Conservation (phyloP, 305 asterid genomes). For the Solanum hybrid region DNA sequence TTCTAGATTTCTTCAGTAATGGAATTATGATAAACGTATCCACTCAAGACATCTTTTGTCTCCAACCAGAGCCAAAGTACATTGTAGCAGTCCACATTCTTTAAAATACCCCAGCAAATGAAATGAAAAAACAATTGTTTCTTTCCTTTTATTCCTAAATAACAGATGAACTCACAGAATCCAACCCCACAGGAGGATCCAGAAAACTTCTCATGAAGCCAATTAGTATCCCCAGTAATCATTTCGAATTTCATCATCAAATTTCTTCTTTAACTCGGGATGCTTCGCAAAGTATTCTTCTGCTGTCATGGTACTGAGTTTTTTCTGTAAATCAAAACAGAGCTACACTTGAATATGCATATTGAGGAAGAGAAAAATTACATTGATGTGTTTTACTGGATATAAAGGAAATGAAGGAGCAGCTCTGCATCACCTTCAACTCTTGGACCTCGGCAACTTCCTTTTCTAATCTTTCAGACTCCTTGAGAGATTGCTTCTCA, state of each 20-base stretch:
- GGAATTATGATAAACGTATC: not conserved
- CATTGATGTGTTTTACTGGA: not conserved
- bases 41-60: slow-evolving; percentile 2
- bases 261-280: slow-evolving; percentile 93
- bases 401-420: not conserved
- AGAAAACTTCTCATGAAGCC: slow-evolving; percentile 10
- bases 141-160: slow-evolving; percentile 38
- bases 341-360: not conserved
- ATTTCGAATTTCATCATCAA: slow-evolving; percentile 90
- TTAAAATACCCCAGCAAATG: slow-evolving; percentile 12
- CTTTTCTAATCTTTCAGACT: slow-evolving; percentile 80
- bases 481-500: slow-evolving; percentile 68
- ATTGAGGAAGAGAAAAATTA: not conserved
- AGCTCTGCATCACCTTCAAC: slow-evolving; percentile 53
- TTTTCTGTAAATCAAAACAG: slow-evolving; percentile 42
- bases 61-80: not conserved
- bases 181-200: slow-evolving; percentile 18
- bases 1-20: not conserved
- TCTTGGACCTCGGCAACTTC: slow-evolving; percentile 89
- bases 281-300: slow-evolving; percentile 94
- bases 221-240: slow-evolving; percentile 89
- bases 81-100: slow-evolving; percentile 19
- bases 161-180: slow-evolving; percentile 21
- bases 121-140: slow-evolving; percentile 10
- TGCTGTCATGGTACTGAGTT: slow-evolving; percentile 88